Evolutionary conservation across 768 basidiomycete species (phyloP), one percentile per base, ranked within the genome.

Genomic region (Podaxis sp.): DNA sequence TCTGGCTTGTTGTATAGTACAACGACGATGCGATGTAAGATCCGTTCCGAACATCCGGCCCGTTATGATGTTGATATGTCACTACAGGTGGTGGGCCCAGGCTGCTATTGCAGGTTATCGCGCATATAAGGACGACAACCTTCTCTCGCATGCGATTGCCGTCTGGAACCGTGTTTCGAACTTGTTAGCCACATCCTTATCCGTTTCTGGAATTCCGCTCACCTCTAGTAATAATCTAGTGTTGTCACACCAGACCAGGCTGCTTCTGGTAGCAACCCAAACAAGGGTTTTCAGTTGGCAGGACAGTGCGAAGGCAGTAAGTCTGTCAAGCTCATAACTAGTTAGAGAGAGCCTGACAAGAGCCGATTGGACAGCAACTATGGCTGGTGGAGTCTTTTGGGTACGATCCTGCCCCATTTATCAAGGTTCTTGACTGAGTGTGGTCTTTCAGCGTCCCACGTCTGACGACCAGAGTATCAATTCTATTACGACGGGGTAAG

Each of bases 351-450:
- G 11, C 6, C 11, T 46, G 5, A 53, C n/a, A 4, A 14, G 21
- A 18, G 3, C 28, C 2, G 6, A 13, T 50, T 36, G 36, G 13
- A 5, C 60, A 80, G 78, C 67, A 21, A 77, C 78, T 11, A 83
- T 82, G 80, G 79, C 77, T 4, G 82, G 82, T 2, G 81, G 79
- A 7, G 82, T 84, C 16, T 85, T 84, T 64, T 83, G 82, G 82
- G 81, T 81, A 63, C 50, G 72, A 56, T 11, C 11, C 18, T 32
- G 18, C 23, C 5, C 37, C 11, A 21, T 54, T 14, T 13, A n/a
- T 42, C 18, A 56, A 50, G 46, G 21, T n/a, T 16, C 37, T 44
- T 51, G 27, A 4, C 50, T 28, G 25, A 42, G 23, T 32, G 7
- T 32, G 36, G 35, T 51, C 28, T 23, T 52, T 42, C 55, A 82